A percentile compares a stretch with the other conserved stretches of the same genome.
Conservation (phyloP, 768 basidiomycete genomes). For the Phlebiopsis gigantea region DNA sequence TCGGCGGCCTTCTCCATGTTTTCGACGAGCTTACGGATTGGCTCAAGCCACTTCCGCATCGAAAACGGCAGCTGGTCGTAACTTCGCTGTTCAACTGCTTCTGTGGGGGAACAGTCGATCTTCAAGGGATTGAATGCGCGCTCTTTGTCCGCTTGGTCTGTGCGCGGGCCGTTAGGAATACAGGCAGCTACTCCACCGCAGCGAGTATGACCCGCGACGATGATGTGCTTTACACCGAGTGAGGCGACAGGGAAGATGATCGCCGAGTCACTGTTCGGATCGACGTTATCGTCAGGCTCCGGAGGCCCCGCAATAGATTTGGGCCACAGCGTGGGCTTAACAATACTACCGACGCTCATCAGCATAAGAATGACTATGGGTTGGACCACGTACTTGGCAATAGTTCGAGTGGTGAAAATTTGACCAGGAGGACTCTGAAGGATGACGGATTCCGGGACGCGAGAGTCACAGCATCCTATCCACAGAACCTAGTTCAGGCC, state of each 20-base stretch:
- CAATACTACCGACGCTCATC: constrained; percentile 43
- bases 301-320: background rate
- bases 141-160: background rate
- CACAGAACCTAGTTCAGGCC: constrained; percentile 49
- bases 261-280: background rate
- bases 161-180: background rate
- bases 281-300: background rate
- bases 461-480: constrained; percentile 81
- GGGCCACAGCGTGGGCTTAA: constrained; percentile 35
- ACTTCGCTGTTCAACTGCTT: background rate
- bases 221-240: background rate
- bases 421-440: constrained; percentile 64
- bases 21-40: background rate
- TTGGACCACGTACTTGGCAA: constrained; percentile 62
- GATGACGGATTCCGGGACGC: constrained; percentile 74
- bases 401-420: constrained; percentile 77
- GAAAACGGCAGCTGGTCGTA: background rate
- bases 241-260: background rate
- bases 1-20: background rate
- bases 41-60: constrained; percentile 3
- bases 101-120: background rate
- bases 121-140: background rate
- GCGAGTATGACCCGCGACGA: constrained; percentile 5
- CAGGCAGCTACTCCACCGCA: constrained; percentile 3
- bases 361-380: background rate